Evolutionary conservation across 1,139 yeast genomes (phyloP), one percentile per base, ranked within the genome.

Genomic region (Ogataea hybrid): DNA sequence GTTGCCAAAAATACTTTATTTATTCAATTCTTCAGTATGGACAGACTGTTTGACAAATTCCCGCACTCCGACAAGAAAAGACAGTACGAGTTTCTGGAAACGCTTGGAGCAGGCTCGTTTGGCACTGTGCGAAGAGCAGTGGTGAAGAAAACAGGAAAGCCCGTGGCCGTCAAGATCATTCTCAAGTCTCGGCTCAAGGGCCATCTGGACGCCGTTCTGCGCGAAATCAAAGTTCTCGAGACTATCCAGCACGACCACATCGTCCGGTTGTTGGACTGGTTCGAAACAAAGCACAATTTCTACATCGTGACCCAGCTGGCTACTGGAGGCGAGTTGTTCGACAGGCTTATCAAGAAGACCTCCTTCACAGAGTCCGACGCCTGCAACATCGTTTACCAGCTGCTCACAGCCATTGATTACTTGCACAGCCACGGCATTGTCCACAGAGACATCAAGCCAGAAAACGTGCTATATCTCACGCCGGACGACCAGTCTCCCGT

Each of bases 401-500:
- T 88, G 39, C 81, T 78, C 1, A 73, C 79, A 47, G 90, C 96
- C 0, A 72, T 90, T 2, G 76, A 74, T 48, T 94, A 89, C 61
- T 67, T 90, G 38, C 97, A 90, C 61, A 71, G 74, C 23, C 77
- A 79, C 50, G 96, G 95, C 4, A 85, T 90, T 41, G 94, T 86
- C 2, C 97, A 90, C 58, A 73, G 97, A 39, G 97, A 90, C 58
- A 84, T 90, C 54, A 90, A 90, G 63, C 97, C 97, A 0, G 97
- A 77, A 51, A 77, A 77, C 58, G 74, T 77, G 17, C 63, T 77
- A 39, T 76, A 76, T 54, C 58, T 76, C 39, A 63, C 69, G 11
- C 57, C 62, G 0, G 70, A 59, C 3, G 65, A 63, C 7, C 62
- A 68, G 44, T 82, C 95, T 6, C 71, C 73, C 42, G 66, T 77